Evolutionary conservation across 164 flowering plant species (phyloP).

Genomic region (Akebia trifoliata): DNA sequence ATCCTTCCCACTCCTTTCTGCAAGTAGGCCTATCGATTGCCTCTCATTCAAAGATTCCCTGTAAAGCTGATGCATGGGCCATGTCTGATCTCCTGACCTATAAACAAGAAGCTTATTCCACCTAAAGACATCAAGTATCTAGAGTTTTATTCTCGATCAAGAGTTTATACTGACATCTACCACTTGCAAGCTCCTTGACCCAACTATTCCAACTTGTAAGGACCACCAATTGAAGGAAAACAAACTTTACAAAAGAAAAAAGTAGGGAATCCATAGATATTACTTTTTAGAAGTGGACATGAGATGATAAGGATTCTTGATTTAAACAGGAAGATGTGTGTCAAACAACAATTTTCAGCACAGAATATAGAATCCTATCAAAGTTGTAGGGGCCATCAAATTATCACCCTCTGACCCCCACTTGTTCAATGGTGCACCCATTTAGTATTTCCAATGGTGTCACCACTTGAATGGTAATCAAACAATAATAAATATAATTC

Average conservation of each 20-base stretch:
- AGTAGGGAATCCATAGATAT: constrained; percentile 9
- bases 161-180: no score
- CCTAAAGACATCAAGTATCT: no score
- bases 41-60: constrained; percentile 21
- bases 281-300: constrained; percentile 9
- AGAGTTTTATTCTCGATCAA: neutral
- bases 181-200: neutral
- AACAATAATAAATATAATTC: no score
- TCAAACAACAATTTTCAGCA: constrained; percentile 9
- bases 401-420: no score
- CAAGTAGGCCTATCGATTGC: constrained; percentile 18
- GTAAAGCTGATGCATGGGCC: constrained; percentile 5
- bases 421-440: no score
- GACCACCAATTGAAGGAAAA: no score
- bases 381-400: no score
- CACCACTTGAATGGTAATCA: no score
- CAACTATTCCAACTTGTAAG: constrained; percentile 10
- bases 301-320: constrained; percentile 24
- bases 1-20: no score
- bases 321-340: constrained; percentile 6
- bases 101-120: neutral
- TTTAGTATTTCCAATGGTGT: no score
- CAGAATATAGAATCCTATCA: constrained; percentile 1
- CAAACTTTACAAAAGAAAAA: neutral
- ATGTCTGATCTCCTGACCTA: neutral